Conservation (phyloP, 2,329 filamentous ascomycete species). For the Blastomyces percursus region DNA sequence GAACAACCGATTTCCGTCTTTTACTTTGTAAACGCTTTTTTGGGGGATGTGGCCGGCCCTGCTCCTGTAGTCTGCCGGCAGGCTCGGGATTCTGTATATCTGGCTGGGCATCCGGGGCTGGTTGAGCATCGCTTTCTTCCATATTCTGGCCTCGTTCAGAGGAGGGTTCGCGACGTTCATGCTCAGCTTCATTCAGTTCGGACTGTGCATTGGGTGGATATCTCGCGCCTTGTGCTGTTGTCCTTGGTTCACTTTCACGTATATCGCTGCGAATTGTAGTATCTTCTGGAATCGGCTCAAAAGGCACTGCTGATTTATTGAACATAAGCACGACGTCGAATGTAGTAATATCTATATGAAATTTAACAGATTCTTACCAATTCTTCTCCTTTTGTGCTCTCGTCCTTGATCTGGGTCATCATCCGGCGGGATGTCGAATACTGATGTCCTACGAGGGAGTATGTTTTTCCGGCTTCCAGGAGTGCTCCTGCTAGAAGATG, state of each 20-base stretch:
- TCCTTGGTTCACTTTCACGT: background rate
- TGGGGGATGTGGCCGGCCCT: background rate
- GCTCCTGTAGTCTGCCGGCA: background rate
- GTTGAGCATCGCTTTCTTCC: background rate
- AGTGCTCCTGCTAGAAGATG: conserved; percentile 18
- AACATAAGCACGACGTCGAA: background rate
- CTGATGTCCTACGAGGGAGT: conserved; percentile 23
- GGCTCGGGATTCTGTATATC: background rate
- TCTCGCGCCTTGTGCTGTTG: background rate
- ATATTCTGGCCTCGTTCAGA: background rate
- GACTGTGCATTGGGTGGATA: background rate
- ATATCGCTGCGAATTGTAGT: conserved; percentile 2
- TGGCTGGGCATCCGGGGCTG: background rate
- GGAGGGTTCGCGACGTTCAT: background rate
- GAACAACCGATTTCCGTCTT: conserved; percentile 13
- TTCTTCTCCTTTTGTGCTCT: conserved; percentile 13
- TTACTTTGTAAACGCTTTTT: background rate
- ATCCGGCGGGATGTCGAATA: conserved; percentile 29
- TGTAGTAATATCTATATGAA: background rate
- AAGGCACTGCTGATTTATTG: conserved; percentile 1
- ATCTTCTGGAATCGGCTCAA: conserved; percentile 12
- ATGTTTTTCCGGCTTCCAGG: conserved; percentile 25
- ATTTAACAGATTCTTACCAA: conserved; percentile 10
- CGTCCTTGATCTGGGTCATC: conserved; percentile 18
- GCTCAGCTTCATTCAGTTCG: background rate